phyloP scores from a whole-genome alignment of 768 basidiomycete genomes.

The Leccinum barrowsii region DNA sequence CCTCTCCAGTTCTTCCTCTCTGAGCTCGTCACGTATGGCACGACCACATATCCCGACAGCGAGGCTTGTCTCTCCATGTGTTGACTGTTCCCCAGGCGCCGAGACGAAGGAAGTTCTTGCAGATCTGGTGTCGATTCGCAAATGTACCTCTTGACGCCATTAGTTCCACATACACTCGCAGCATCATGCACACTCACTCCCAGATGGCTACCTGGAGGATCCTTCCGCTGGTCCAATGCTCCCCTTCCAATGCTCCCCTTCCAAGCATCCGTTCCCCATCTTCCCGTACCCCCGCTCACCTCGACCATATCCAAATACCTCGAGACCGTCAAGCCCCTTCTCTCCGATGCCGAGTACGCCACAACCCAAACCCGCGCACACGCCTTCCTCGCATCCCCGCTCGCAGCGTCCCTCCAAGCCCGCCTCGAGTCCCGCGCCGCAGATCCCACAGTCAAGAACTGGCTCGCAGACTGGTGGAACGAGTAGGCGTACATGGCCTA shows the following conservation, averaged over 20 bases:
- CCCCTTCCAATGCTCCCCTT: slow-evolving; percentile 49
- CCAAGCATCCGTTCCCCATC: slow-evolving; percentile 53
- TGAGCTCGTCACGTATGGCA: too few species aligned
- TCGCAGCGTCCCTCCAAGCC: slow-evolving; percentile 68
- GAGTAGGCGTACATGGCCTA: slow-evolving; percentile 86
- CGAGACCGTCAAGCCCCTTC: slow-evolving; percentile 68
- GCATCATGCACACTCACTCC: slow-evolving; percentile 23
- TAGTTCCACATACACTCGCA: too few species aligned
- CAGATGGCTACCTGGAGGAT: slow-evolving; percentile 51
- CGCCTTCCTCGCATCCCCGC: slow-evolving; percentile 66
- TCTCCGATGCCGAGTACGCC: slow-evolving; percentile 59
- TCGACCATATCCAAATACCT: slow-evolving; percentile 89
- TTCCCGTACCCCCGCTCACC: slow-evolving; percentile 82
- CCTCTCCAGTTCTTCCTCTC: too few species aligned
- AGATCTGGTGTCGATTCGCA: too few species aligned
- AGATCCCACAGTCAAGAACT: slow-evolving; percentile 57
- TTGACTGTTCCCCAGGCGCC: too few species aligned
- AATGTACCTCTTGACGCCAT: too few species aligned
- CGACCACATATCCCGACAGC: too few species aligned
- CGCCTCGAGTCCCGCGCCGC: slow-evolving; percentile 75
- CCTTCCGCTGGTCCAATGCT: slow-evolving; percentile 48
- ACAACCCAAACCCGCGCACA: slow-evolving; percentile 57
- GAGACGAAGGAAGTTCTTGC: too few species aligned
- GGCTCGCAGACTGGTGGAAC: slow-evolving; percentile 99
- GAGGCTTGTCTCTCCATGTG: too few species aligned